These are phyloP conservation scores for Cornus suecica DNA, from an alignment of 148 eudicot species.

Conservation along the genomic window DNA sequence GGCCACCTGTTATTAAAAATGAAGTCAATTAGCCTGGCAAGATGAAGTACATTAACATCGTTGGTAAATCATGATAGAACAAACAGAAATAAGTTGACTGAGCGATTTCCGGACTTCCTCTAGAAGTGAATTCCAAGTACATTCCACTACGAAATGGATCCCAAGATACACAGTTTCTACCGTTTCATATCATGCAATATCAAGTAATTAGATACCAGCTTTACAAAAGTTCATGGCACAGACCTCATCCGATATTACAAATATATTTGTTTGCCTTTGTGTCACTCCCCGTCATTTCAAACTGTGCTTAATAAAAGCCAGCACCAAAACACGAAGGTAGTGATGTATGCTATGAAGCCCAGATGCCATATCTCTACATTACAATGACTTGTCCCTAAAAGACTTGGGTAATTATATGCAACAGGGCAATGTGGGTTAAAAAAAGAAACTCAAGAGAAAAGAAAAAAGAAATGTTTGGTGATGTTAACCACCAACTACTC, in stretches of 20 bases:
- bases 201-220: not conserved
- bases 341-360: not conserved
- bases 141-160: too few relatives aligned
- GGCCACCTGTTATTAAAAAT: slow-evolving; percentile 58
- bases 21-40: slow-evolving; percentile 6
- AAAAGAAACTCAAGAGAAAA: too few relatives aligned
- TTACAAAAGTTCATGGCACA: not conserved
- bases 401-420: not conserved
- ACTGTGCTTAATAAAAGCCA: not conserved
- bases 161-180: not conserved
- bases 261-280: not conserved
- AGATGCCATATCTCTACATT: not conserved
- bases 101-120: not conserved
- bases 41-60: not conserved
- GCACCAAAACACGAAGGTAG: not conserved
- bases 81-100: not conserved
- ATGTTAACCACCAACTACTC: too few relatives aligned
- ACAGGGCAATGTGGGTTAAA: not conserved
- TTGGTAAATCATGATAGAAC: too few relatives aligned
- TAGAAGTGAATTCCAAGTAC: not conserved
- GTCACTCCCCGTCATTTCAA: not conserved
- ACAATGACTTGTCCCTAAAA: not conserved
- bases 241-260: not conserved
- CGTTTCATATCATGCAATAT: not conserved
- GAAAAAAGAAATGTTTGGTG: too few relatives aligned